Evolutionary conservation across 2,329 filamentous ascomycete genomes (phyloP).

Genomic region (Cordyceps farinosa): DNA sequence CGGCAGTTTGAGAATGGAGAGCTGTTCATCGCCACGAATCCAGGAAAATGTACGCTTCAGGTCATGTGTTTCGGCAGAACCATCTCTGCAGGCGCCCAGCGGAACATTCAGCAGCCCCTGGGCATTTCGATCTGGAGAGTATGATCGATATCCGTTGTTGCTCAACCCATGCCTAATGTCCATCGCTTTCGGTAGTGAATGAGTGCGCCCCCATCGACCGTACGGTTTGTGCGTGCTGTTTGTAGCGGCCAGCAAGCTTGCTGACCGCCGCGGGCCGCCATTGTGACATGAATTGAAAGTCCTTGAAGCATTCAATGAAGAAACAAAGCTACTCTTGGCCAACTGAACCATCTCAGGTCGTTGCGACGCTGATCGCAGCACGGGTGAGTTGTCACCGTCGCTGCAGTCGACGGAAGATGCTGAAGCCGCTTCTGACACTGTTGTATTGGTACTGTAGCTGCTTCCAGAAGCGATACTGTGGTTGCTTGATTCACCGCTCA

Average conservation of each 20-base stretch:
- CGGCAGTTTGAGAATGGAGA: neutral
- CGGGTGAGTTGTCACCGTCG: neutral
- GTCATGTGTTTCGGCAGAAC: neutral
- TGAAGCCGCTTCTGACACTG: neutral
- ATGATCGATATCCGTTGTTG: too few relatives aligned
- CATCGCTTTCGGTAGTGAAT: neutral
- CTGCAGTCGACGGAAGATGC: neutral
- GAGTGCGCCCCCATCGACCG: too few relatives aligned
- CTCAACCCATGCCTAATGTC: too few relatives aligned
- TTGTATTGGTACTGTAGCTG: neutral
- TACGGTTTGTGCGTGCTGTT: neutral
- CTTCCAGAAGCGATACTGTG: neutral
- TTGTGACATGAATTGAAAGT: too few relatives aligned
- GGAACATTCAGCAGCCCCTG: neutral
- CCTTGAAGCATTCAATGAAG: neutral
- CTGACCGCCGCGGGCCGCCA: neutral
- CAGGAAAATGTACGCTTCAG: neutral
- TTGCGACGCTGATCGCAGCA: neutral
- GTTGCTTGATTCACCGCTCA: neutral
- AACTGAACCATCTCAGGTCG: neutral
- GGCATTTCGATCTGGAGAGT: too few relatives aligned
- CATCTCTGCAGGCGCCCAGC: neutral
- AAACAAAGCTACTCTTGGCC: too few relatives aligned
- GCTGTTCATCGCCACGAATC: neutral
- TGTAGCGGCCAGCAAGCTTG: neutral